Base-by-base conservation (phyloP, 371 early-diverging fungal genomes). In the Syncephalastrum racemosum region DNA sequence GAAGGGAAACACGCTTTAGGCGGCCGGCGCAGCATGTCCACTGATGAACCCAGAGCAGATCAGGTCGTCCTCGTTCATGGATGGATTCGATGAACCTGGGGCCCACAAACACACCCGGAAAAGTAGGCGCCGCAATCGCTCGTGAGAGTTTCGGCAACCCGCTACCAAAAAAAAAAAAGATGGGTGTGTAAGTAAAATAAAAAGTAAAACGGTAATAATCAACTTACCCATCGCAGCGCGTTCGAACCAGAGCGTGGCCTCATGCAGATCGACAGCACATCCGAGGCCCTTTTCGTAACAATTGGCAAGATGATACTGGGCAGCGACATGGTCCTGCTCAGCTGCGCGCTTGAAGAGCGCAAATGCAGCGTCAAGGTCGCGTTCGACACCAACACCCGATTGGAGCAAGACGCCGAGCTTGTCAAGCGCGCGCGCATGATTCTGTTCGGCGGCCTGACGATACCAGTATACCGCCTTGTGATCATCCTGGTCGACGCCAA, bases 391-490 rank as follows among this genome's bases (percentile, higher is more conserved):
- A 50, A 85, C 79, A 15, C 94, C 94, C 53, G 82, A 71, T 56
- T 90, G 90, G 45, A 89, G 84, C 56, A 85, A 86, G 56, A 86
- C 81, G 6, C 85, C 95, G 6, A 91, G 79, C 66, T 92, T 92
- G 71, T 94, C 89, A 68, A 90, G 88, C 22, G 88, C 88, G 22
- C 87, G 70, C 19, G 86, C 81, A 62, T 83, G 83, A 56, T 80
- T 79, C 48, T 87, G 84, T 22, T 76, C 69, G 1, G 91, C 88
- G 14, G 88, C 82, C 46, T 77, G 67, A 16, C 65, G 61, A 56
- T 91, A 90, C 83, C 87, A 90, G 50, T 82, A 67, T n/a, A 87
- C 78, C 1, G 92, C 90, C 63, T 81, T 66, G 23, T 62, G 64
- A 31, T 78, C 62, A 56, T 89, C 81, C 54, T 75, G 71, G 16